Percentiles rank a stretch among this genome's conserved stretches.
Evolutionary conservation across 1,139 yeast species (phyloP).

Genomic region (Sugiyamaella paludigena): DNA sequence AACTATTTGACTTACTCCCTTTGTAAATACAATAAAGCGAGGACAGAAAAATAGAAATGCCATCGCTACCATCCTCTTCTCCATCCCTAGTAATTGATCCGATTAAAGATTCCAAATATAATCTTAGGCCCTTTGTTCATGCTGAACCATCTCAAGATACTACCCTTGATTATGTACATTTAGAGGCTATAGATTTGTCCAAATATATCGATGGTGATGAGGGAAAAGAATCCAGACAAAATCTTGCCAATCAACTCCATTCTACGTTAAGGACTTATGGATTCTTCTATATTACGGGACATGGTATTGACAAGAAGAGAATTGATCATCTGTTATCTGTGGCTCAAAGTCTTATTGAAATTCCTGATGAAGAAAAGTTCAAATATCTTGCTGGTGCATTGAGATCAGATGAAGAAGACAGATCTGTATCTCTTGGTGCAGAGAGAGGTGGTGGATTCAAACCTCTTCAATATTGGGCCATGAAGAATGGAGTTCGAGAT

Average conservation of each 20-base stretch:
- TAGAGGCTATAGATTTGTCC: slow-evolving; percentile 43
- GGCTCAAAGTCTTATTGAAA: slow-evolving; percentile 42
- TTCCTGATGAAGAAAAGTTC: slow-evolving; percentile 46
- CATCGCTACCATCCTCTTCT: too few relatives aligned
- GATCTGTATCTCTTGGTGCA: slow-evolving; percentile 42
- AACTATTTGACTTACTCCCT: too few relatives aligned
- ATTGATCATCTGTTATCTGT: slow-evolving; percentile 40
- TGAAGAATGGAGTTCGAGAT: slow-evolving; percentile 45
- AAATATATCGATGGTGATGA: slow-evolving; percentile 41
- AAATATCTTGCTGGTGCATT: slow-evolving; percentile 44
- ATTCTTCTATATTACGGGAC: slow-evolving; percentile 45
- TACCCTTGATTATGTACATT: slow-evolving; percentile 30
- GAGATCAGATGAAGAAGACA: slow-evolving; percentile 39
- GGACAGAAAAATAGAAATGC: too few relatives aligned
- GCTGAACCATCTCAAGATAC: slow-evolving; percentile 30
- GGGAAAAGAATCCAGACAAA: slow-evolving; percentile 32
- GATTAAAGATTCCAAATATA: slow-evolving; percentile 31
- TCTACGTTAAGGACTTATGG: slow-evolving; percentile 46
- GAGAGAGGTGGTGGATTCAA: slow-evolving; percentile 50
- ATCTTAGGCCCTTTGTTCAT: slow-evolving; percentile 41
- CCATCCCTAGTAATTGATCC: not conserved
- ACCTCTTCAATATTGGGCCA: slow-evolving; percentile 39
- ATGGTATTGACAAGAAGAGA: slow-evolving; percentile 38
- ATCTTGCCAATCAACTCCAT: slow-evolving; percentile 40
- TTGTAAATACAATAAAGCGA: too few relatives aligned